Conservation (phyloP, 495 filamentous ascomycete species). For the Penicillium bovifimosum region DNA sequence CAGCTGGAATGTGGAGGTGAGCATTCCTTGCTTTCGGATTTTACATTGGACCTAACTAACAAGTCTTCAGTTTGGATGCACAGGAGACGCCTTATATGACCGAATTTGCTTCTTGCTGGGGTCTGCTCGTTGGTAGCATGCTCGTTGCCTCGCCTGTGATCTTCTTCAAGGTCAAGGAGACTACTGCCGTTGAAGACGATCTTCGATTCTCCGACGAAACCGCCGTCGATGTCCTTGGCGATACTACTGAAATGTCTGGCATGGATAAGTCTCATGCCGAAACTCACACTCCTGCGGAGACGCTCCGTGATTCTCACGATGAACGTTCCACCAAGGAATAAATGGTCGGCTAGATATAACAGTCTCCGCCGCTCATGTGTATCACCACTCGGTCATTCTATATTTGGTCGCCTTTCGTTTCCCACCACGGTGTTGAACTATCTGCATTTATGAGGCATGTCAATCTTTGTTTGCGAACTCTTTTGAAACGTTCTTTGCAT, state of each 20-base stretch:
- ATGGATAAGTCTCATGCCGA: slow-evolving; percentile 14
- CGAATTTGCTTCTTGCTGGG: slow-evolving; percentile 64
- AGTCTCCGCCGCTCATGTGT: not conserved
- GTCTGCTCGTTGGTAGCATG: slow-evolving; percentile 63
- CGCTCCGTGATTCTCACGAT: not conserved
- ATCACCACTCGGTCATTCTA: slow-evolving; percentile 2
- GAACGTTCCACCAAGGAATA: not conserved
- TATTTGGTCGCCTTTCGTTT: not conserved
- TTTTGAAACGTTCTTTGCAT: not conserved
- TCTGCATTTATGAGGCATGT: slow-evolving; percentile 21
- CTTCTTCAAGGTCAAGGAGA: slow-evolving; percentile 71
- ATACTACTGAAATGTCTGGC: slow-evolving; percentile 4
- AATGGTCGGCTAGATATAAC: not conserved
- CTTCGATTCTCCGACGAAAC: slow-evolving; percentile 81
- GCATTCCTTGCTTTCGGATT: slow-evolving; percentile 1
- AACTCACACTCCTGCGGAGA: not conserved
- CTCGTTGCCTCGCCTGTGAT: slow-evolving; percentile 75
- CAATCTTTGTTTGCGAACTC: not conserved
- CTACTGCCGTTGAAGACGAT: slow-evolving; percentile 66
- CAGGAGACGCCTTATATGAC: slow-evolving; percentile 56
- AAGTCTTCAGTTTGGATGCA: slow-evolving; percentile 51
- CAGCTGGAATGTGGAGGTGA: slow-evolving; percentile 76
- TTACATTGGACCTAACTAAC: not conserved
- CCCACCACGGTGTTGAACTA: not conserved
- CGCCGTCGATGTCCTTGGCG: slow-evolving; percentile 30